Conservation (phyloP, 257 asterid species). For the Gynochthodes officinalis region DNA sequence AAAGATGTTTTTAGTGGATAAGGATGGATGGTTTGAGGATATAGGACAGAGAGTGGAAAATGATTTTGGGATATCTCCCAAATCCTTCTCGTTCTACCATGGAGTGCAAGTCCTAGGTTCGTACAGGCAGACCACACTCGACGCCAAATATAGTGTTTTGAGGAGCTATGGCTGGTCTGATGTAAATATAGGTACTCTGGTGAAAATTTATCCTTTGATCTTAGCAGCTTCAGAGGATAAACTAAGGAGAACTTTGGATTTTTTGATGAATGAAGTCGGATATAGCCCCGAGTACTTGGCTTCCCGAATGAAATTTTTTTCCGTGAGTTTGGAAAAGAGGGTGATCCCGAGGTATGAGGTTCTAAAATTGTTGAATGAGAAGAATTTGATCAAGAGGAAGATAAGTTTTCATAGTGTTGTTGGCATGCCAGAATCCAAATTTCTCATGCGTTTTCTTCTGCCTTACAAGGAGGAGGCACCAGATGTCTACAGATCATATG, state of each 20-base stretch:
- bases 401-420: background rate
- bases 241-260: constrained; percentile 1
- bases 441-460: constrained; percentile 17
- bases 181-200: constrained; percentile 13
- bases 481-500: constrained; percentile 8
- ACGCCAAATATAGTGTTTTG: constrained; percentile 16
- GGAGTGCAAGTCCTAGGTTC: constrained; percentile 12
- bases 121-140: constrained; percentile 7
- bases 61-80: constrained; percentile 22
- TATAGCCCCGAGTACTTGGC: background rate
- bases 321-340: constrained; percentile 21
- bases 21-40: constrained; percentile 12
- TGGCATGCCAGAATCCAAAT: constrained; percentile 2
- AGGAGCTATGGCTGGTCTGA: constrained; percentile 31
- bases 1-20: background rate
- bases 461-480: constrained; percentile 26
- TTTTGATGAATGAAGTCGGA: constrained; percentile 13
- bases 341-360: constrained; percentile 20
- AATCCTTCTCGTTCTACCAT: constrained; percentile 20
- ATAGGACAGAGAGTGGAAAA: constrained; percentile 17
- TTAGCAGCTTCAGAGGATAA: constrained; percentile 6
- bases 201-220: background rate
- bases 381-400: constrained; percentile 17
- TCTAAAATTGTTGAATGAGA: constrained; percentile 16
- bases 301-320: constrained; percentile 15